A percentile compares a stretch with the other conserved stretches of the same genome.
These are phyloP conservation scores for Solanum sitiens DNA, from an alignment of 257 asterid genomes.

Conservation along the genomic window DNA sequence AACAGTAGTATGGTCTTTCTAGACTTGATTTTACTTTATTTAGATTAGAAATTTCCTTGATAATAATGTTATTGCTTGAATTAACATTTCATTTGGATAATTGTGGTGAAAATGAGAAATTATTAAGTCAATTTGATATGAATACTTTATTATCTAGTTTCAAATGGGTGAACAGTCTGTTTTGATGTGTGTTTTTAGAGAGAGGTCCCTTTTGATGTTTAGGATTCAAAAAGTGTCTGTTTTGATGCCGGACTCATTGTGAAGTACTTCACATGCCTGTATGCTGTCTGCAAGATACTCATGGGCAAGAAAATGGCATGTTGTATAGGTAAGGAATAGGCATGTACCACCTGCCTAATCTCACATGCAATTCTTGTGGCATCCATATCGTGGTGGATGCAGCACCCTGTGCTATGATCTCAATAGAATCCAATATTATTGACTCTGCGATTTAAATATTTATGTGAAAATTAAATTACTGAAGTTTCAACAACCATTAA, in stretches of 20 bases:
- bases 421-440: background rate
- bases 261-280: background rate
- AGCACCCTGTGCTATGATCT: background rate
- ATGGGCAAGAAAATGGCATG: slow-evolving; percentile 2
- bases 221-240: background rate
- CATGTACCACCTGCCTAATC: background rate
- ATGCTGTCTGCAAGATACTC: background rate
- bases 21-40: background rate
- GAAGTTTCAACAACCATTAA: background rate
- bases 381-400: background rate
- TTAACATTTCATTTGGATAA: background rate
- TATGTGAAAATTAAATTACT: background rate
- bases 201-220: too few species aligned
- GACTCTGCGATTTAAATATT: background rate
- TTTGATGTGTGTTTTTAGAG: background rate
- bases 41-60: background rate
- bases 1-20: background rate
- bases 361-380: slow-evolving; percentile 3
- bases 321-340: background rate
- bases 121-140: background rate
- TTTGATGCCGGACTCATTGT: background rate
- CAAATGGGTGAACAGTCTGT: background rate
- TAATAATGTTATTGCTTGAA: background rate
- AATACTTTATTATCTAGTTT: background rate
- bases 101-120: background rate